Evolutionary conservation across 176 grass and related monocot genomes (phyloP).

Genomic region (Pontederia crassipes): DNA sequence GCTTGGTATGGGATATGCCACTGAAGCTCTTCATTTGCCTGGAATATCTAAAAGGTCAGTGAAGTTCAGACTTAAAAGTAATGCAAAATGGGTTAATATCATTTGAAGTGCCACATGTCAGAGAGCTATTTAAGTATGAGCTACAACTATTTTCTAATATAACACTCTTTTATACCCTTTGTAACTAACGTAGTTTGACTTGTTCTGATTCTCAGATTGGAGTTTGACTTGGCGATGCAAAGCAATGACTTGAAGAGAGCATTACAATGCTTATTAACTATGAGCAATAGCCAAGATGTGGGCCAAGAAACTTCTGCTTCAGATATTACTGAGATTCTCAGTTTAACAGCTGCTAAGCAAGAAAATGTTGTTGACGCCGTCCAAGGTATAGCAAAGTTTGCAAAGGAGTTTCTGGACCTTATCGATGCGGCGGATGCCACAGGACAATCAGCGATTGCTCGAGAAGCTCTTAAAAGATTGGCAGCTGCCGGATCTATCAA

Average conservation of each 20-base stretch:
- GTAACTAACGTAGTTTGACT: not conserved
- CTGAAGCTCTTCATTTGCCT: slow-evolving; percentile 99
- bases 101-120: no score
- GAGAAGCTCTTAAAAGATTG: slow-evolving; percentile 90
- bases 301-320: slow-evolving; percentile 62
- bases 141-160: no score
- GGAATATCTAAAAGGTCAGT: slow-evolving; percentile 92
- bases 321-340: slow-evolving; percentile 92
- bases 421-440: slow-evolving; percentile 99
- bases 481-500: slow-evolving; percentile 95
- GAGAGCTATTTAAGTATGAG: no score
- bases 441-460: slow-evolving; percentile 83
- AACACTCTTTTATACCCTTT: no score
- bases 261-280: slow-evolving; percentile 91
- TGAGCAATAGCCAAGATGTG: slow-evolving; percentile 93
- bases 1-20: slow-evolving; percentile 99
- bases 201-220: slow-evolving; percentile 51
- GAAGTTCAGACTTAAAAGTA: not conserved
- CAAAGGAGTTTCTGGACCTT: slow-evolving; percentile 87
- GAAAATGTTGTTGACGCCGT: slow-evolving; percentile 92
- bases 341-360: slow-evolving; percentile 86
- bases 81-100: not conserved
- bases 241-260: slow-evolving; percentile 96
- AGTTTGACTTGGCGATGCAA: slow-evolving; percentile 98
- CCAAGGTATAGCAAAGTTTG: slow-evolving; percentile 98